Evolutionary conservation across 208 protist species (phyloP), one percentile per base, ranked within the genome.

Genomic region (Trypanosoma platydactyli): DNA sequence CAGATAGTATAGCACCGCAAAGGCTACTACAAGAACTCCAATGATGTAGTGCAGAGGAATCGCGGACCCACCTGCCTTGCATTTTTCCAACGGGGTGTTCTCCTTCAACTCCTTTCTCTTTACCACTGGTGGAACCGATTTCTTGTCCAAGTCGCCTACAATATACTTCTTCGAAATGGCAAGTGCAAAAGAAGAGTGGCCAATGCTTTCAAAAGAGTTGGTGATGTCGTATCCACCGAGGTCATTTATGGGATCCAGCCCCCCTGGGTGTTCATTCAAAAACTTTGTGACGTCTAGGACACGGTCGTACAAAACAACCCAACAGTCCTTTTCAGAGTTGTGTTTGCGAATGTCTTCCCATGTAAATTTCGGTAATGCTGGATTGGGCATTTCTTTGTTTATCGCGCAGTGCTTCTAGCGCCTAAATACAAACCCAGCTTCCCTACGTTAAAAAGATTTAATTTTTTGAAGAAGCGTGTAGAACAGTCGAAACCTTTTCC

Each of bases 221-320:
- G 89, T 93, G 67, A 92, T 91, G 50, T 93, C 86, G 56, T 75
- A 79, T 29, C 84, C 80, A 12, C 66, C 79, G 62, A 94, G 81
- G 60, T 95, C 89, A 55, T 83, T 84, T 49, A 95, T 92, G 25
- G 86, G 76, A 72, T 95, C 85, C 18, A 92, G 66, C 24, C 96
- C 94, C 61, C 94, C 93, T 27, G 96, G 96, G 71, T 98, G 94
- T 58, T 93, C 71, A 55, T 89, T 66, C 29, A 97, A 76, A 68
- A 89, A 98, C 22, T 78, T 64, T 5, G 91, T 95, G 20, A 98
- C 83, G 55, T 98, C 81, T 40, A 97, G 83, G 12, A 98, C 96
- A 56, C 92, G 91, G 71, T 88, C 88, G 62, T 97, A 89, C 57
- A 98, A 70, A 38, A 97, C 89, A 1, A 97, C 84, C 96, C 96